A percentile compares a stretch with the other conserved stretches of the same genome.
phyloP scores from a whole-genome alignment of 2,329 filamentous ascomycete species.

The Botryotinia convoluta region DNA sequence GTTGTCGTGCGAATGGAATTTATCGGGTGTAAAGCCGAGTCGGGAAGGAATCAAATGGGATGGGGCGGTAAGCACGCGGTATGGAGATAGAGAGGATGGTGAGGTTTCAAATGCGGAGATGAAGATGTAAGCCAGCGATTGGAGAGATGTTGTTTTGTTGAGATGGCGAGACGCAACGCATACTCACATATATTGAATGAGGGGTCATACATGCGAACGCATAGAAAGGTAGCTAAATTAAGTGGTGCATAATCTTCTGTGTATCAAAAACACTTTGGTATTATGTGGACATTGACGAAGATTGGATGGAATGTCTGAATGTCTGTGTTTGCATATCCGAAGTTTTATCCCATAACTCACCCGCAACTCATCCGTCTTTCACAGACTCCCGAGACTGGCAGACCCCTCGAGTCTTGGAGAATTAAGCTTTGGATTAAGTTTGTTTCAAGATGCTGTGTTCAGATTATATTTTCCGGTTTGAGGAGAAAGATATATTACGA shows the following conservation, averaged over 20 bases:
- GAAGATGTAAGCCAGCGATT: background rate
- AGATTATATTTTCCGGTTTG: background rate
- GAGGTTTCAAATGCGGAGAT: background rate
- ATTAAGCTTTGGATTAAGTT: background rate
- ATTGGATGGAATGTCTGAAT: background rate
- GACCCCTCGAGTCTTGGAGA: background rate
- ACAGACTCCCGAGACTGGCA: background rate
- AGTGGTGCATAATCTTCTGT: background rate
- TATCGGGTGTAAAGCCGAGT: background rate
- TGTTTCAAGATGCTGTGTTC: background rate
- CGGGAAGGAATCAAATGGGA: background rate
- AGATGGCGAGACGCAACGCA: background rate
- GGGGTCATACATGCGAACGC: background rate
- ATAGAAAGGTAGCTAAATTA: background rate
- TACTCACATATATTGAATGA: background rate
- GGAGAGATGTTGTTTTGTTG: conserved; percentile 1
- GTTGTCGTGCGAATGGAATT: background rate
- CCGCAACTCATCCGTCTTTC: background rate
- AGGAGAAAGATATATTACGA: background rate
- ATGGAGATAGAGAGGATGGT: background rate
- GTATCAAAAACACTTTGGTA: background rate
- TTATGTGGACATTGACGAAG: background rate
- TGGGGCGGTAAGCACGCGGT: background rate
- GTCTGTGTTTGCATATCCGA: background rate
- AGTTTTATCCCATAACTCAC: background rate